Conservation (phyloP, 192 early-diverging fungal species). For the Mortierella antarctica region DNA sequence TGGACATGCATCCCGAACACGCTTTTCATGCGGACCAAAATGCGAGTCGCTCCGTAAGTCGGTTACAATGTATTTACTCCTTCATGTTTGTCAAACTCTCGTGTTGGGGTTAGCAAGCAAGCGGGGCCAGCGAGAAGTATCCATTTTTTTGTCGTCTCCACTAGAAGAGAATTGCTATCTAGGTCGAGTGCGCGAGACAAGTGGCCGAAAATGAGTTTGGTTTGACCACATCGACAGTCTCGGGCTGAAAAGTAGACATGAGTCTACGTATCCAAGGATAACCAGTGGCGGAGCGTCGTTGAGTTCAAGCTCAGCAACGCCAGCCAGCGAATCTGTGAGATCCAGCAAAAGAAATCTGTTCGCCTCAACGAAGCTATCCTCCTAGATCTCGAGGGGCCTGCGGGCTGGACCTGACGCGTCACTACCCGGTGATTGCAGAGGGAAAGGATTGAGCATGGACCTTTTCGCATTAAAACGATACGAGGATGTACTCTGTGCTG, state of each 20-base stretch:
- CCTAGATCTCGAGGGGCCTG: constrained; percentile 5
- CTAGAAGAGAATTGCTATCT: constrained; percentile 25
- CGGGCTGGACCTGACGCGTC: constrained; percentile 10
- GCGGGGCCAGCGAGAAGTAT: neutral
- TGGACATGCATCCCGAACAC: constrained; percentile 17
- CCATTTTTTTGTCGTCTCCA: constrained; percentile 3
- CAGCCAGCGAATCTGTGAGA: constrained; percentile 12
- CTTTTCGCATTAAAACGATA: constrained; percentile 14
- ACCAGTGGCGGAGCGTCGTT: constrained; percentile 10
- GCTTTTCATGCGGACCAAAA: constrained; percentile 4
- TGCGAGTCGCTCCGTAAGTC: constrained; percentile 24
- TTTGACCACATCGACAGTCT: constrained; percentile 1
- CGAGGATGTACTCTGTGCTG: constrained; percentile 7
- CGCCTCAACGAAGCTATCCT: constrained; percentile 17
- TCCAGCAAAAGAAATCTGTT: constrained; percentile 16
- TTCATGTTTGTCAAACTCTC: neutral
- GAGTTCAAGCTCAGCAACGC: constrained; percentile 15
- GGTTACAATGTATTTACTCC: neutral
- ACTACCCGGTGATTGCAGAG: constrained; percentile 13
- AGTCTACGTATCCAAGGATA: constrained; percentile 8
- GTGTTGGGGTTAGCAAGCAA: neutral
- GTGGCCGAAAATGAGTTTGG: constrained; percentile 11
- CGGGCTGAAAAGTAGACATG: constrained; percentile 18
- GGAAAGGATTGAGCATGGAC: constrained; percentile 8
- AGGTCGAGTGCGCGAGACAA: constrained; percentile 11